Base-by-base conservation (phyloP, 306 rosid species). In the Trifolium dubium region DNA sequence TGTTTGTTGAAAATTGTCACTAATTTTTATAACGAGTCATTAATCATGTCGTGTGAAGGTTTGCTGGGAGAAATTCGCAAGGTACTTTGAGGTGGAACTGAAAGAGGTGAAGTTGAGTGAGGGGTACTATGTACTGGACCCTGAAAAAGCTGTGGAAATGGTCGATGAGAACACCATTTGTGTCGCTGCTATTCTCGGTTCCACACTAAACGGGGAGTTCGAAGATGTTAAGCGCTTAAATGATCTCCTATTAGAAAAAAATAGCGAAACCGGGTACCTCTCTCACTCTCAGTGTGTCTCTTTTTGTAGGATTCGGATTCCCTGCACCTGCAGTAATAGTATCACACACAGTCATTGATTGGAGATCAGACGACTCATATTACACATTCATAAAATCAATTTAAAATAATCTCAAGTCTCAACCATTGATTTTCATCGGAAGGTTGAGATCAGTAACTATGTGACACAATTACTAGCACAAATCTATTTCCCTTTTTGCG, bases 211-310 rank as follows among this genome's bases (percentile, higher is more conserved):
- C 3, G 97, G 98, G 44, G 98, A 93, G 67, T 93, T 90, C 10
- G 97, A 93, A 85, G 93, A 93, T 31, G 98, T 93, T 37, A 90
- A 90, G 75, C 83, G 63, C 77, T 65, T 93, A 31, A 90, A 93
- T 7, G 92, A 90, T 80, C 97, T 90, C 73, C 74, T 93, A 15
- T 0, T 8, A 0, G 76, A 82, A 55, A 90, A 90, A 85, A 93
- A 93, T 67, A 62, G 67, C 11, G 72, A 87, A 85, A 89, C 97
- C 5, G 96, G 97, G 98, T 92, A 82, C 28, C n/a, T 49, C 31
- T 72, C 47, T 72, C 6, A 46, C 69, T 31, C 3, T 58, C 6
- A 0, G 34, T 23, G 12, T 18, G 14, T 10, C 8, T 49, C 18
- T 49, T 6, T 49, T n/a, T 5, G 6, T 49, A 14, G 19, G 55